Conservation (phyloP, 192 early-diverging fungal genomes). For the Oehlia diaphana region DNA sequence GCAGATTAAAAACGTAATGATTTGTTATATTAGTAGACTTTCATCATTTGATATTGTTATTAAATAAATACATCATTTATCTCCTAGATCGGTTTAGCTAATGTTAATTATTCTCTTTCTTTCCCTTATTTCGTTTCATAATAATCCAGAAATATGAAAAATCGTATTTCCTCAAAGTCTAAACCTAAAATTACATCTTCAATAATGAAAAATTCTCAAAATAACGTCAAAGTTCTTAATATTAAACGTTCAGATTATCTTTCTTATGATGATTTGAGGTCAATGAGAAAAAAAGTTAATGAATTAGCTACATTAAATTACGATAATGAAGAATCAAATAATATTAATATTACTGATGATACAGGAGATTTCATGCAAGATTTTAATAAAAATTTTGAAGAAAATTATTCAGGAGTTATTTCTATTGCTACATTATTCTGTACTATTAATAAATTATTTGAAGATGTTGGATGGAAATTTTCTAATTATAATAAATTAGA, state of each 20-base stretch:
- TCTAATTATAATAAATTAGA: background rate
- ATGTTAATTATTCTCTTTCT: no score
- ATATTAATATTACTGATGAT: background rate
- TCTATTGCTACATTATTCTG: background rate
- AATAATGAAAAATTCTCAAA: background rate
- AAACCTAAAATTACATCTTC: no score
- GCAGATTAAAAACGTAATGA: no score
- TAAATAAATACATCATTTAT: no score
- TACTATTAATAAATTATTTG: conserved; percentile 1
- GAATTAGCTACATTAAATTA: background rate
- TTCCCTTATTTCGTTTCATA: no score
- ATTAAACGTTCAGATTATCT: background rate
- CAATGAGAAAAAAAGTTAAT: background rate
- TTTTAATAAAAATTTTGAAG: background rate
- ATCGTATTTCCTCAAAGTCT: no score
- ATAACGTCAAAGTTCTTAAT: background rate
- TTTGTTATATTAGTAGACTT: no score
- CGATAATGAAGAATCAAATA: background rate
- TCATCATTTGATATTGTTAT: no score
- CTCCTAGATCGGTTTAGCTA: no score
- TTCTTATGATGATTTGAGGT: background rate
- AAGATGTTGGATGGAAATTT: background rate
- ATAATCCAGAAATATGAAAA: no score
- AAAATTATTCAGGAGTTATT: background rate
- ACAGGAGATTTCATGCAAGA: background rate